These are phyloP conservation scores for Cymbopogon flexuosus DNA, from an alignment of 202 grass and related monocot genomes.

Conservation along the genomic window DNA sequence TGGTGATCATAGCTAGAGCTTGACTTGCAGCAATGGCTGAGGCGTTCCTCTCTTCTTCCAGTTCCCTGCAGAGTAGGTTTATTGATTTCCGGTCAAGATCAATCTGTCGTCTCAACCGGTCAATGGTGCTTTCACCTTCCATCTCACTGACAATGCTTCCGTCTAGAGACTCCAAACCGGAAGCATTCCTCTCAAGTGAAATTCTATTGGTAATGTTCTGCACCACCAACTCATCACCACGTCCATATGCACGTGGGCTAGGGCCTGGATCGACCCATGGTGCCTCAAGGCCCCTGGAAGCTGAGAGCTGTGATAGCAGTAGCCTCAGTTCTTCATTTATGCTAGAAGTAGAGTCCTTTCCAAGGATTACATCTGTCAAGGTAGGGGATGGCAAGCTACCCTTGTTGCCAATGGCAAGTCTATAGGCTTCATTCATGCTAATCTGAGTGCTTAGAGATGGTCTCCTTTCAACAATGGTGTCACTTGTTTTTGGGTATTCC, in stretches of 20 bases:
- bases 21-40: conserved; percentile 86
- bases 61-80: conserved; percentile 85
- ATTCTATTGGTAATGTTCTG: conserved; percentile 89
- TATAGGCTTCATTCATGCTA: conserved; percentile 66
- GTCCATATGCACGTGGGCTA: conserved; percentile 61
- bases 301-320: conserved; percentile 77
- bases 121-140: conserved; percentile 76
- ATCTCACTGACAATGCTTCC: conserved; percentile 83
- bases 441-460: conserved; percentile 58
- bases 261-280: conserved; percentile 53
- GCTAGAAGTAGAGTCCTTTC: conserved; percentile 72
- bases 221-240: conserved; percentile 60
- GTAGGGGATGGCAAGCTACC: conserved; percentile 47
- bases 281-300: conserved; percentile 61
- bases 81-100: conserved; percentile 91
- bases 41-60: conserved; percentile 94
- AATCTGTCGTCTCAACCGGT: conserved; percentile 75
- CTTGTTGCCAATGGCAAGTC: conserved; percentile 48
- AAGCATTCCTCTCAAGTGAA: conserved; percentile 74
- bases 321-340: conserved; percentile 79
- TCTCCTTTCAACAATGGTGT: conserved; percentile 27
- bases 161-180: conserved; percentile 66
- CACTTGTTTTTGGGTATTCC: conserved; percentile 32
- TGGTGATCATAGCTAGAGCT: conserved; percentile 94
- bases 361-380: conserved; percentile 59